Percentiles rank a stretch among this genome's conserved stretches.
Conservation (phyloP, 805 yeast species). For the Candida insectorum region DNA sequence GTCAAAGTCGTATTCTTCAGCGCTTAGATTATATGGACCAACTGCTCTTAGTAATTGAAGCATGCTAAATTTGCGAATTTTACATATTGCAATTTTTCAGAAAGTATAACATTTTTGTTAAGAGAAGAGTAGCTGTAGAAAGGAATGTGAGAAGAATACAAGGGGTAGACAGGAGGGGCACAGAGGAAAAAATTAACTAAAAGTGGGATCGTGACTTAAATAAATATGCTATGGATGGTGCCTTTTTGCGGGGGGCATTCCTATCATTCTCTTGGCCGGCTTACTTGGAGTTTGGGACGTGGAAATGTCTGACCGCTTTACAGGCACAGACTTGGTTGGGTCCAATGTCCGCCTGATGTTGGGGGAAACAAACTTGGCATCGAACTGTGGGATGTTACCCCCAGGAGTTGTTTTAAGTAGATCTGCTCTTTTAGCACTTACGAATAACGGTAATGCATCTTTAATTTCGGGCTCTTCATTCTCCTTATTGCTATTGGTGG, state of each 20-base stretch:
- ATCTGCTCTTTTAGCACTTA: slow-evolving; percentile 64
- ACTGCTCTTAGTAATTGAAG: slow-evolving; percentile 18
- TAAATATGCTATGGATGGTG: too few relatives aligned
- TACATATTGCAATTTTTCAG: too few relatives aligned
- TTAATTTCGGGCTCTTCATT: slow-evolving; percentile 4
- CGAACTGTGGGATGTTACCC: slow-evolving; percentile 54
- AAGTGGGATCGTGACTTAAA: too few relatives aligned
- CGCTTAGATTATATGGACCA: slow-evolving; percentile 41
- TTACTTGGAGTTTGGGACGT: slow-evolving; percentile 13
- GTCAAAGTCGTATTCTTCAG: slow-evolving; percentile 26
- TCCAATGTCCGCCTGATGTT: slow-evolving; percentile 56
- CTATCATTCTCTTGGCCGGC: slow-evolving; percentile 11
- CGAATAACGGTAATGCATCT: slow-evolving; percentile 32
- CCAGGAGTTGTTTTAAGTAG: slow-evolving; percentile 42
- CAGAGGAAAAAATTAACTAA: too few relatives aligned
- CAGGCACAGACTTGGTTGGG: slow-evolving; percentile 64
- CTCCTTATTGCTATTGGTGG: slow-evolving; percentile 12
- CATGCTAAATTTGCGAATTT: too few relatives aligned
- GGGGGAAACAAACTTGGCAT: slow-evolving; percentile 48
- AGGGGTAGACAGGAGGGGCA: too few relatives aligned
- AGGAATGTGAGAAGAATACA: too few relatives aligned
- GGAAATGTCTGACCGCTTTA: slow-evolving; percentile 36
- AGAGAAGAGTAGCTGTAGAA: too few relatives aligned
- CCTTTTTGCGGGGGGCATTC: slow-evolving; percentile 13
- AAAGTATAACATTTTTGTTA: too few relatives aligned